phyloP scores from a whole-genome alignment of 2,329 filamentous ascomycete genomes.

The Colletotrichum orbiculare region DNA sequence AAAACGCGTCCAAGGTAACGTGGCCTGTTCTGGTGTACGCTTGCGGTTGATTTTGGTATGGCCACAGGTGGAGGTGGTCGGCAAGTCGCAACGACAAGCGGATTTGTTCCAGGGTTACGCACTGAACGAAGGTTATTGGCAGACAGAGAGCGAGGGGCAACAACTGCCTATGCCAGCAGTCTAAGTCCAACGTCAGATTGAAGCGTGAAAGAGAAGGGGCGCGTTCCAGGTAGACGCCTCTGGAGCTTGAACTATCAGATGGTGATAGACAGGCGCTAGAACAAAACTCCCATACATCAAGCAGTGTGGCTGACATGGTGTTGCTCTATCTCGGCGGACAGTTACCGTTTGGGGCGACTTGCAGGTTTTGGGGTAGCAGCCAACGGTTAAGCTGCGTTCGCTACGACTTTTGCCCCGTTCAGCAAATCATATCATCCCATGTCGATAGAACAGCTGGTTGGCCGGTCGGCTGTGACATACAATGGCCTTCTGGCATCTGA shows the following conservation, averaged over 20 bases:
- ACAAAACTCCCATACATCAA: constrained; percentile 7
- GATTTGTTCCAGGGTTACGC: background rate
- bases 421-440: constrained; percentile 15
- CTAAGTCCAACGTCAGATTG: no score
- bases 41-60: background rate
- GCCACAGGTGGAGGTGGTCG: constrained; percentile 1
- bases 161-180: no score
- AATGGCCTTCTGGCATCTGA: constrained; percentile 23
- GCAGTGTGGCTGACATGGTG: constrained; percentile 12
- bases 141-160: no score
- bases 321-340: background rate
- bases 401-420: background rate
- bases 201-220: background rate
- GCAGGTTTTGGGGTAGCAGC: constrained; percentile 25
- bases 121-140: no score
- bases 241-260: no score
- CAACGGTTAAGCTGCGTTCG: constrained; percentile 17
- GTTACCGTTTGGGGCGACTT: constrained; percentile 16
- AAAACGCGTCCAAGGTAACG: no score
- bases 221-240: background rate
- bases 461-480: constrained; percentile 3
- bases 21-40: background rate
- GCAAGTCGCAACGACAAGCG: background rate
- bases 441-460: constrained; percentile 16
- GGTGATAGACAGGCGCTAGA: constrained; percentile 5